Evolutionary conservation across 2,329 filamentous ascomycete genomes (phyloP).

Genomic region (Elsinoe australis): DNA sequence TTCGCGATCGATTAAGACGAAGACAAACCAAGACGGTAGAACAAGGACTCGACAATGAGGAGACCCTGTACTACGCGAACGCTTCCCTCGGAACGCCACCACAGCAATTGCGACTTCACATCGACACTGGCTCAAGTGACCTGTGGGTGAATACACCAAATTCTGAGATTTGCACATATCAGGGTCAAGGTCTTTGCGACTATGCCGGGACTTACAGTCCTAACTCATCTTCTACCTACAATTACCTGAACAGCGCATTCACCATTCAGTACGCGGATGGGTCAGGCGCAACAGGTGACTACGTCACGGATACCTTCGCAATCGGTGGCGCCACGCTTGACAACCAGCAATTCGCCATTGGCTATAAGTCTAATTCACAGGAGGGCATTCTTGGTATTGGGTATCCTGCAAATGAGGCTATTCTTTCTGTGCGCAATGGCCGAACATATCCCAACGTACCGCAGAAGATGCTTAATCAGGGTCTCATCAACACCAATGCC

Average conservation of each 20-base stretch:
- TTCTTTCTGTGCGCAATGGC: conserved; percentile 50
- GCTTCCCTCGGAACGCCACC: conserved; percentile 50
- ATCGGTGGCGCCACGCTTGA: conserved; percentile 50
- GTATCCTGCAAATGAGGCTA: conserved; percentile 70
- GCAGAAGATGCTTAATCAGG: conserved; percentile 55
- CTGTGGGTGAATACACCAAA: conserved; percentile 57
- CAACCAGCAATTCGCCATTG: conserved; percentile 64
- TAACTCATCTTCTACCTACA: conserved; percentile 67
- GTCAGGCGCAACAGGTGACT: conserved; percentile 68
- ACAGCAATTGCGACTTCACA: conserved; percentile 48
- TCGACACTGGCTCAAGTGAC: conserved; percentile 58
- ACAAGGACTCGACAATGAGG: conserved; percentile 49
- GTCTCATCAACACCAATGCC: conserved; percentile 53
- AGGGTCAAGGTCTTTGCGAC: conserved; percentile 44
- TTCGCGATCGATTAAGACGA: conserved; percentile 41
- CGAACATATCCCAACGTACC: conserved; percentile 54
- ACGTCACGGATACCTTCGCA: conserved; percentile 64
- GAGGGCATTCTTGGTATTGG: conserved; percentile 81
- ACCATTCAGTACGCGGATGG: conserved; percentile 85
- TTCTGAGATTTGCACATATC: conserved; percentile 52
- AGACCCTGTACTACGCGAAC: conserved; percentile 54
- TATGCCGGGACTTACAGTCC: conserved; percentile 60
- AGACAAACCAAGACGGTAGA: conserved; percentile 38
- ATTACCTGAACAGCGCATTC: conserved; percentile 66
- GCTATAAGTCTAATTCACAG: conserved; percentile 51